Conservation (phyloP, 2,329 filamentous ascomycete genomes). For the Scytalidium sp. region DNA sequence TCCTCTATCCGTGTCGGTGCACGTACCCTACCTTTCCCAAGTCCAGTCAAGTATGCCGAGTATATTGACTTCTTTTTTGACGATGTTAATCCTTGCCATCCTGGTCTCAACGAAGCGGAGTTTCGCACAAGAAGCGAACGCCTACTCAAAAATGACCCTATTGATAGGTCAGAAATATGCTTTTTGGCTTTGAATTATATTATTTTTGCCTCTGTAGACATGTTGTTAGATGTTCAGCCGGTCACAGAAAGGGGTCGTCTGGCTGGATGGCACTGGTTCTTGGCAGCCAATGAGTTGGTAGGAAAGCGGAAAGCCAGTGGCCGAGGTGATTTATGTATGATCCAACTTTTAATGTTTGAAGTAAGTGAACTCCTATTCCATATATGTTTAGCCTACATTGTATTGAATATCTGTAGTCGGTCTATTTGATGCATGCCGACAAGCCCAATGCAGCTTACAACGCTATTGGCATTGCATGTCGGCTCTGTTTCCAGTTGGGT, state of each 20-base stretch:
- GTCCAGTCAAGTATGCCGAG: not conserved
- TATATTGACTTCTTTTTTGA: not conserved
- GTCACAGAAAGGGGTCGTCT: not conserved
- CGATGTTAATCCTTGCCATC: not conserved
- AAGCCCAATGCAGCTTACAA: not conserved
- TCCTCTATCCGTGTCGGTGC: not conserved
- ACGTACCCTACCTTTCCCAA: not conserved
- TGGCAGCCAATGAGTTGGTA: not conserved
- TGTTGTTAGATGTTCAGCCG: not conserved
- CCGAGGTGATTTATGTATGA: not conserved
- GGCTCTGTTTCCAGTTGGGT: constrained; percentile 38
- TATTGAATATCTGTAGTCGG: not conserved
- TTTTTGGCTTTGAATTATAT: not conserved
- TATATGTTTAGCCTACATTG: not conserved
- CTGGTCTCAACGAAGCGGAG: not conserved
- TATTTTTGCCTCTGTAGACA: not conserved
- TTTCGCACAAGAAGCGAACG: not conserved
- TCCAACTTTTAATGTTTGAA: not conserved
- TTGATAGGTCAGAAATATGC: not conserved
- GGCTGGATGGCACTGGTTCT: not conserved
- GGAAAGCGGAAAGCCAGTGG: not conserved
- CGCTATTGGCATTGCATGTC: not conserved
- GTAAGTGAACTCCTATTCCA: not conserved
- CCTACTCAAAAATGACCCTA: not conserved
- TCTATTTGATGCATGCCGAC: not conserved